phyloP scores from a whole-genome alignment of 169 alveolate genomes.

The Cryptosporidium bovis region DNA sequence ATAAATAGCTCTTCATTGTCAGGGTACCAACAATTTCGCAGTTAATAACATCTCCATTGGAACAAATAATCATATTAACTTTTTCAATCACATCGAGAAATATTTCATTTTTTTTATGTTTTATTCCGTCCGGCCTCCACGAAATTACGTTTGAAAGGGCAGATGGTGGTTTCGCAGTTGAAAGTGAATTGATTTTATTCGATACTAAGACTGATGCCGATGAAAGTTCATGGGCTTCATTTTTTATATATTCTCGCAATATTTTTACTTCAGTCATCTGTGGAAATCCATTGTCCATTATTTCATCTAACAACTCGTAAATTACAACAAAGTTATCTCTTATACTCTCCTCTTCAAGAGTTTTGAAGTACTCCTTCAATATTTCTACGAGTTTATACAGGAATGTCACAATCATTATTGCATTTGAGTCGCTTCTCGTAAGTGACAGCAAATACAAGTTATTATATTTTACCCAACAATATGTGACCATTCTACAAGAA shows the following conservation, averaged over 20 bases:
- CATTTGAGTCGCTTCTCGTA: slow-evolving; percentile 85
- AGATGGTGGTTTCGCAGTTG: slow-evolving; percentile 87
- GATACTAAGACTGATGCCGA: slow-evolving; percentile 53
- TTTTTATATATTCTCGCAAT: slow-evolving; percentile 92
- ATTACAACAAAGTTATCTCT: slow-evolving; percentile 98
- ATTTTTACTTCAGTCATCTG: slow-evolving; percentile 95
- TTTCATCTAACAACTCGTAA: slow-evolving; percentile 98
- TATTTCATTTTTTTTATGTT: slow-evolving; percentile 97
- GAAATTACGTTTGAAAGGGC: slow-evolving; percentile 95
- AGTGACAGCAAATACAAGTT: slow-evolving; percentile 90
- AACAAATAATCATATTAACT: slow-evolving; percentile 90
- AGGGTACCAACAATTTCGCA: slow-evolving; percentile 97
- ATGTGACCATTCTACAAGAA: slow-evolving; percentile 93
- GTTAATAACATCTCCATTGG: slow-evolving; percentile 88
- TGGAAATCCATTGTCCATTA: slow-evolving; percentile 99
- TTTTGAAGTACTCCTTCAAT: slow-evolving; percentile 95
- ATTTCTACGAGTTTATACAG: slow-evolving; percentile 89
- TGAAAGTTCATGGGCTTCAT: slow-evolving; percentile 89
- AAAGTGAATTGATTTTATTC: slow-evolving; percentile 46
- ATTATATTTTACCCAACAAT: slow-evolving; percentile 96
- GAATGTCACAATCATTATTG: slow-evolving; percentile 86
- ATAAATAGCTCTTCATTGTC: slow-evolving; percentile 94
- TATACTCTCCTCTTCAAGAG: slow-evolving; percentile 97
- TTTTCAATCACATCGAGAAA: slow-evolving; percentile 99
- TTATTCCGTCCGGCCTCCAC: slow-evolving; percentile 96